A percentile compares a stretch with the other conserved stretches of the same genome.
Conservation (phyloP, 805 yeast species). For the Candida piceae region DNA sequence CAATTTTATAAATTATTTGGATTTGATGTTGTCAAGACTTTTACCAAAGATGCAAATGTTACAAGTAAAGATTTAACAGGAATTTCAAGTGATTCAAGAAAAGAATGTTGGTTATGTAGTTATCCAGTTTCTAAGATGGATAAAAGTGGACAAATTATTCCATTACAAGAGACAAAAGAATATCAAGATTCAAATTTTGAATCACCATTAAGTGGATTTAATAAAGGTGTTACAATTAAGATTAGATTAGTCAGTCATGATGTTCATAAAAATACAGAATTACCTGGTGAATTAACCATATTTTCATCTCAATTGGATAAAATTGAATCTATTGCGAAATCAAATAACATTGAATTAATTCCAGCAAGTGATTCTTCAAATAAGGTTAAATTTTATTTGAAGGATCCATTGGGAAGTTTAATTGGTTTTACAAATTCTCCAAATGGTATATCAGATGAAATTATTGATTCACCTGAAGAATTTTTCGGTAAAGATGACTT, state of each 20-base stretch:
- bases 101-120: constrained; percentile 69
- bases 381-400: constrained; percentile 31
- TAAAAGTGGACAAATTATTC: constrained; percentile 17
- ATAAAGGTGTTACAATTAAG: constrained; percentile 43
- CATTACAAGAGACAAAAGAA: constrained; percentile 34
- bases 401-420: constrained; percentile 63
- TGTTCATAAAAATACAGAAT: constrained; percentile 29
- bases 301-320: constrained; percentile 36
- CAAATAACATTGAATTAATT: constrained; percentile 16
- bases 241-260: constrained; percentile 37
- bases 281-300: constrained; percentile 35
- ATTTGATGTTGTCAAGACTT: constrained; percentile 54
- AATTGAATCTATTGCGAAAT: constrained; percentile 17
- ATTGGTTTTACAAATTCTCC: constrained; percentile 50
- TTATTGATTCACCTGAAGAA: constrained; percentile 2
- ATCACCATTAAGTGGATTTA: constrained; percentile 10
- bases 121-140: constrained; percentile 42
- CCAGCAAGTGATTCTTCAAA: too few species aligned
- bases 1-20: constrained; percentile 60
- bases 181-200: constrained; percentile 18
- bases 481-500: constrained; percentile 1
- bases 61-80: constrained; percentile 39
- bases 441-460: constrained; percentile 31
- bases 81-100: constrained; percentile 58
- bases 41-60: constrained; percentile 44